Base-by-base conservation (phyloP, 2,329 filamentous ascomycete species). In the Pseudogymnoascus sp. region DNA sequence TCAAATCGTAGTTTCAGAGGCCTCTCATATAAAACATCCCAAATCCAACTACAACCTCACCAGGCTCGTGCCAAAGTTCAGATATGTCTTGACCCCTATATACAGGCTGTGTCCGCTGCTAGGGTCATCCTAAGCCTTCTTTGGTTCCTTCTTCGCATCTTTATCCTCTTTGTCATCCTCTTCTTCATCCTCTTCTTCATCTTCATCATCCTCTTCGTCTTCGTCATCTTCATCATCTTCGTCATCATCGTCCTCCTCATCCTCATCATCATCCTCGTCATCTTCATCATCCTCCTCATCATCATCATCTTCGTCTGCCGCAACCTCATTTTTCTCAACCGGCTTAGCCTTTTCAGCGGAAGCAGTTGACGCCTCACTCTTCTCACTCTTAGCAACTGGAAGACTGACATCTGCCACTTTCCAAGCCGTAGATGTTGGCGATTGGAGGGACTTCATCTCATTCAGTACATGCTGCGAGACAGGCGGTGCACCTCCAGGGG, bases 121-220 rank as follows among this genome's bases (percentile, higher is more conserved):
- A 4, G 73, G 70, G 0, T 70, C 68, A 5, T 73, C 67, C 1
- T 71, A 72, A 1, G 70, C 69, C 7, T 72, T 70, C 4, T 71
- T 63, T 6, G 63, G 12, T 37, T 73, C 71, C 0, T 72, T 65
- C 62, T 72, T 75, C 70, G 80, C 76, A 58, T 73, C 61, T 2
- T 43, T 61, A 8, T 64, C 41, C 5, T 68, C 68, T 75, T 69
- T 18, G 70, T 70, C 64, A 65, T 77, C 72, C 58, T 73, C 74
- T 8, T 70, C 59, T 9, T 72, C 71, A 9, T 70, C 74, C 3
- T 64, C 60, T 3, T 67, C 65, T 7, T 65, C 65, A 6, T 65
- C 20, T 4, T 43, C 37, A 11, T 32, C 32, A 2, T 57, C 20
- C 2, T 57, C 41, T 7, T 25, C 18, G 11, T 30, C 34, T 7